Base-by-base conservation (phyloP, 225 moss, liverwort and hornwort genomes). In the Antitrichia curtipendula region DNA sequence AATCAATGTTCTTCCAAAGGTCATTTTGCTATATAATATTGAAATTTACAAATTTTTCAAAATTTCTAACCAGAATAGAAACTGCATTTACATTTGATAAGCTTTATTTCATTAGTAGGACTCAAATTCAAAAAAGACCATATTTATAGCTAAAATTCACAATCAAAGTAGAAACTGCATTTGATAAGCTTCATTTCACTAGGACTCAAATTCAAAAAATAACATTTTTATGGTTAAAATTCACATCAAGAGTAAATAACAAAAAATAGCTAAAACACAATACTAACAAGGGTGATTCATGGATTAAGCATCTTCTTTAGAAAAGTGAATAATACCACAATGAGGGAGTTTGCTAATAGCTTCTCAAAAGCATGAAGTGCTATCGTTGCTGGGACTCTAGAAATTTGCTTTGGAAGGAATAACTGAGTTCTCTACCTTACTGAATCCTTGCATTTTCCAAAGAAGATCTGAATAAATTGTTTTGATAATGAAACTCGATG, bases 11-110 rank as follows among this genome's bases (percentile, higher is more conserved):
- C 2, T 2, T 45, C 45, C 5, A 17, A 64, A 64, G 34, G 34
- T 34, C 5, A 34, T 64, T 9, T 64, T 64, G 18, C 18, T 64
- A 36, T 36, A 64, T 36, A 64, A 19, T 18, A 19, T n/a, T 19
- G 10, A 11, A 66, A n/a, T 66, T 66, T 12, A 6, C 1, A 2
- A 66, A 21, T 10, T 7, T 34, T 64, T 19, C 32, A 32, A 64
- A 34, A 34, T 4, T n/a, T n/a, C 2, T 5, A 66, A 66, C n/a
- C 0, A 2, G 6, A 21, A 3, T 66, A n/a, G n/a, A n/a, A n/a
- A n/a, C n/a, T n/a, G n/a, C n/a, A n/a, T 11, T 2, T 9, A 1
- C 10, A 19, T 3, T 65, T 65, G 36, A 36, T 36, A 65, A n/a
- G 8, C 36, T 65, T 28, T n/a, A n/a, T n/a, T n/a, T n/a, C n/a